Percentiles rank a stretch among this genome's conserved stretches.
Evolutionary conservation across 768 basidiomycete species (phyloP).

Genomic region (Phaeotremella skinneri): DNA sequence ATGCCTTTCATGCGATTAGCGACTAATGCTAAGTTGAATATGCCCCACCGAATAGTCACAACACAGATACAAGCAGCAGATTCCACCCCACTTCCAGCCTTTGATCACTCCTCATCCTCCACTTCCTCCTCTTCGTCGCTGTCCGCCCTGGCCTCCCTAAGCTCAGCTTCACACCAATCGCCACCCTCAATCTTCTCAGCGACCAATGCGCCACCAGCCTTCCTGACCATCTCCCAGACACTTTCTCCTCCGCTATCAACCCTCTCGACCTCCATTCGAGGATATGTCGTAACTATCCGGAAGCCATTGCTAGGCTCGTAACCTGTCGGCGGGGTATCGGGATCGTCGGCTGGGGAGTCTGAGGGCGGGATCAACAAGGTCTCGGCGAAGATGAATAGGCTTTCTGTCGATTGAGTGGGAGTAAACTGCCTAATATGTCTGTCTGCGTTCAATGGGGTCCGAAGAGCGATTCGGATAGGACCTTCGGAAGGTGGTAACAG

Average conservation of each 20-base stretch:
- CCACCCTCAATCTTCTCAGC: constrained; percentile 39
- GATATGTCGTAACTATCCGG: constrained; percentile 45
- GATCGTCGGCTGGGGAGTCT: constrained; percentile 21
- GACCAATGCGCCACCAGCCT: constrained; percentile 41
- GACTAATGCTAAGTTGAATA: neutral
- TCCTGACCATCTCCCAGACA: constrained; percentile 38
- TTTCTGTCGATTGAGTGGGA: constrained; percentile 20
- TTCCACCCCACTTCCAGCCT: neutral
- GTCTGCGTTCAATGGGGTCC: constrained; percentile 36
- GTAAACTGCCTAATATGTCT: constrained; percentile 38
- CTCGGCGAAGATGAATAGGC: constrained; percentile 45
- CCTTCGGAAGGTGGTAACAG: constrained; percentile 52
- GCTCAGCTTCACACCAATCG: constrained; percentile 24
- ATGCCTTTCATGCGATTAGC: constrained; percentile 2
- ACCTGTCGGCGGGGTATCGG: constrained; percentile 29
- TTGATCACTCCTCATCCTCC: constrained; percentile 11
- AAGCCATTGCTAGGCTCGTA: constrained; percentile 27
- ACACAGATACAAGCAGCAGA: neutral
- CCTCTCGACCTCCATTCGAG: constrained; percentile 35
- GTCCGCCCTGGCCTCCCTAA: constrained; percentile 19
- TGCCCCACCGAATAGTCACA: neutral
- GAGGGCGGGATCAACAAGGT: constrained; percentile 38
- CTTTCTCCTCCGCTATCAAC: constrained; percentile 21
- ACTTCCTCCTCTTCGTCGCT: constrained; percentile 31
- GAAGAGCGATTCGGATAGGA: constrained; percentile 46